A percentile compares a stretch with the other conserved stretches of the same genome.
These are phyloP conservation scores for Fusarium goolgardi DNA, from an alignment of 2,329 filamentous ascomycete genomes.

Conservation along the genomic window DNA sequence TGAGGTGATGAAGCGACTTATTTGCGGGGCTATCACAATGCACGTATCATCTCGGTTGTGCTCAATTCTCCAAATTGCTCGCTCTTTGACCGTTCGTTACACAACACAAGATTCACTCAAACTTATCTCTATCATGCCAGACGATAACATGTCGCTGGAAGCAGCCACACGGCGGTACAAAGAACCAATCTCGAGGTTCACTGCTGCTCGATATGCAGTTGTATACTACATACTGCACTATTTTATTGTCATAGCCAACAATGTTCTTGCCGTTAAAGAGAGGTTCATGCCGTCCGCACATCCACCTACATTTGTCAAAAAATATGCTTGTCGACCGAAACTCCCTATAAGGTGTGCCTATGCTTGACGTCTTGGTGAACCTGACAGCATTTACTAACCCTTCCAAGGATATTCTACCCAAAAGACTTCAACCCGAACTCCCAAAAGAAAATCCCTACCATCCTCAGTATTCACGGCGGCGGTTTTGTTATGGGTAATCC, in stretches of 20 bases:
- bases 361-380: fast-evolving
- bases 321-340: constrained; percentile 15
- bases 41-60: constrained; percentile 1
- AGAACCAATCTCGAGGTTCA: neutral
- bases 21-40: constrained; percentile 4
- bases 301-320: constrained; percentile 11
- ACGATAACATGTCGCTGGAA: neutral
- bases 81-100: neutral
- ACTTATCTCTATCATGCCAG: neutral
- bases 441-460: neutral
- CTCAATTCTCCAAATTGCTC: neutral
- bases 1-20: neutral
- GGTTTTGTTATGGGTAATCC: constrained; percentile 26
- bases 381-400: neutral
- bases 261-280: neutral
- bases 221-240: neutral
- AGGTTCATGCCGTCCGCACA: neutral
- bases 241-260: neutral
- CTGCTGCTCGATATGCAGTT: neutral
- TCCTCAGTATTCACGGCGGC: constrained; percentile 23
- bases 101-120: neutral
- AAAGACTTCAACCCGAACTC: neutral
- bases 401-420: constrained; percentile 16
- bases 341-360: constrained; percentile 7
- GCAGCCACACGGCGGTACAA: constrained; percentile 7